These are phyloP conservation scores for Phellopilus nigrolimitatus DNA, from an alignment of 1,284 basidiomycete genomes.

Conservation along the genomic window DNA sequence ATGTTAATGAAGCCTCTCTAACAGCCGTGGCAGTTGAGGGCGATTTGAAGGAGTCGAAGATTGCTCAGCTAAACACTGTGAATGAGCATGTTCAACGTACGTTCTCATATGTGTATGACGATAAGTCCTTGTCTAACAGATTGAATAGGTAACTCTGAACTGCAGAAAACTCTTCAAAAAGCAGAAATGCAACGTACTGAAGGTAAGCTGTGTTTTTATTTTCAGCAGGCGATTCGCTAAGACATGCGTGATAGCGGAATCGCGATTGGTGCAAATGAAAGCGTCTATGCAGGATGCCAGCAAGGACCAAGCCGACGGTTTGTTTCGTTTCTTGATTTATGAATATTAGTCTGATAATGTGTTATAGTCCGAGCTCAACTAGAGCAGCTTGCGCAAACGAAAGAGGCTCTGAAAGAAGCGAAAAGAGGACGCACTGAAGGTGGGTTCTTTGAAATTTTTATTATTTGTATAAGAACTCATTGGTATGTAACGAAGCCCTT, in stretches of 20 bases:
- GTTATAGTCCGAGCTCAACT: background rate
- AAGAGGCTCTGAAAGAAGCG: slow-evolving; percentile 8
- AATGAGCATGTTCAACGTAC: too few species aligned
- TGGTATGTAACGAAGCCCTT: slow-evolving; percentile 1
- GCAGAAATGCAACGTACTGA: background rate
- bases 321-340: background rate
- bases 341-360: background rate
- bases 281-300: background rate
- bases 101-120: too few species aligned
- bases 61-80: too few species aligned
- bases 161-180: background rate
- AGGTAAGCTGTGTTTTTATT: background rate
- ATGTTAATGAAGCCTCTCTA: too few species aligned
- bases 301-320: background rate
- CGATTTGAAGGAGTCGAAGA: too few species aligned
- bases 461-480: background rate
- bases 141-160: too few species aligned
- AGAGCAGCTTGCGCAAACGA: background rate
- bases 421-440: slow-evolving; percentile 6
- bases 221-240: background rate
- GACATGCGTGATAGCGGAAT: background rate
- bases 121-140: too few species aligned
- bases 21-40: too few species aligned
- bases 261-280: background rate
- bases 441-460: background rate